These are phyloP conservation scores for Trichoderma citrinoviride DNA, from an alignment of 2,329 filamentous ascomycete genomes.

Conservation along the genomic window DNA sequence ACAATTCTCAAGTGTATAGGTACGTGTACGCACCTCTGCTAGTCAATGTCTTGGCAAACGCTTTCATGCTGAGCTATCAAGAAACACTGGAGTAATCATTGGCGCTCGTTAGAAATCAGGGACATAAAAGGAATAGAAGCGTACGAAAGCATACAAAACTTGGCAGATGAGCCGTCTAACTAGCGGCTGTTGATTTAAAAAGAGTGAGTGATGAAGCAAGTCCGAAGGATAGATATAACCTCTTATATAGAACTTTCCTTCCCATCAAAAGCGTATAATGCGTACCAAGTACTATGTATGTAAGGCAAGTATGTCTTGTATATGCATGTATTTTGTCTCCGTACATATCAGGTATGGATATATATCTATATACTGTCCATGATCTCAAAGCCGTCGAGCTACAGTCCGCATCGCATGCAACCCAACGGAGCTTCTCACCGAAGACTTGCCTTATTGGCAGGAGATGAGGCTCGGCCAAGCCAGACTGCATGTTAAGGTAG, in stretches of 20 bases:
- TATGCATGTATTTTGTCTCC: not conserved
- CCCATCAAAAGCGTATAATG: too few species aligned
- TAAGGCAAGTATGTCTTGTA: too few species aligned
- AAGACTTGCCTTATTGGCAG: not conserved
- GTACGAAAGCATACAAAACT: not conserved
- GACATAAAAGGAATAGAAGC: not conserved
- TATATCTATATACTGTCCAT: too few species aligned
- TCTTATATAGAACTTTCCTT: not conserved
- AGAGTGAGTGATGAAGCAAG: too few species aligned
- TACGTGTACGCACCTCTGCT: not conserved
- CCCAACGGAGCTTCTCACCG: not conserved
- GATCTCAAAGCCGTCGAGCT: fast-evolving
- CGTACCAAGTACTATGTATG: too few species aligned
- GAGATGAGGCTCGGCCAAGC: not conserved
- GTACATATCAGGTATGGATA: too few species aligned
- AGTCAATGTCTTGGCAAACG: not conserved
- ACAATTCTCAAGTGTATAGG: not conserved
- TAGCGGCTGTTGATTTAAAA: not conserved
- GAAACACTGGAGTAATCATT: not conserved
- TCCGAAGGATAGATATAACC: not conserved
- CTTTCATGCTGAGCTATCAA: slow-evolving; percentile 1
- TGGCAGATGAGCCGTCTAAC: not conserved
- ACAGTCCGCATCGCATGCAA: not conserved
- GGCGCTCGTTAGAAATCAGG: not conserved
- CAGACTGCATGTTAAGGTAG: not conserved